Percentiles rank a stretch among this genome's conserved stretches.
Evolutionary conservation across 352 stramenopile genomes (phyloP).

Genomic region (Thalassiosira allenii): DNA sequence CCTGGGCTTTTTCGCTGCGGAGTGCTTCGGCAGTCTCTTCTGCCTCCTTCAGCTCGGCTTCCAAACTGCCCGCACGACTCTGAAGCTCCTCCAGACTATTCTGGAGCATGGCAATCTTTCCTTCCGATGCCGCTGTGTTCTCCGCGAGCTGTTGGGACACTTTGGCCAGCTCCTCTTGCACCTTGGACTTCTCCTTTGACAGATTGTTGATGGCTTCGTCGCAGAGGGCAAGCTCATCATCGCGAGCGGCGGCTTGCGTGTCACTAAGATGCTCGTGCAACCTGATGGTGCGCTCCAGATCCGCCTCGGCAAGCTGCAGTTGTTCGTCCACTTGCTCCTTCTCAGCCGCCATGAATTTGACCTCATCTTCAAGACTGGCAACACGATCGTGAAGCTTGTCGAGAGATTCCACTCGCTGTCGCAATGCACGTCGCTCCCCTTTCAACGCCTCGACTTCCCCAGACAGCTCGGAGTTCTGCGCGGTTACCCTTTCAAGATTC

Average conservation of each 20-base stretch:
- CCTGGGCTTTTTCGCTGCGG: slow-evolving; percentile 30
- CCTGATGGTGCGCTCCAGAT: neutral
- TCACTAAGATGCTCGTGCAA: neutral
- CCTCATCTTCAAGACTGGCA: neutral
- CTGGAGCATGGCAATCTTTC: slow-evolving; percentile 15
- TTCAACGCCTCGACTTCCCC: slow-evolving; percentile 19
- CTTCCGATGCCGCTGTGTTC: neutral
- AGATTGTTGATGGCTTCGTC: neutral
- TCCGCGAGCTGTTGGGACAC: neutral
- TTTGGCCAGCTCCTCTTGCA: neutral
- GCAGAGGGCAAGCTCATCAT: neutral
- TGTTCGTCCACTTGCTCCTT: neutral
- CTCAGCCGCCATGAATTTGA: neutral
- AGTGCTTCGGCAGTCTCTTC: slow-evolving; percentile 18
- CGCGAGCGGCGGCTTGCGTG: slow-evolving; percentile 29
- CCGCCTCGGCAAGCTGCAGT: neutral
- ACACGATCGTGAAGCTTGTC: neutral
- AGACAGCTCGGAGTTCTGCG: neutral
- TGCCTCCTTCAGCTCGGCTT: neutral
- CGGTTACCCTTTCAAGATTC: neutral
- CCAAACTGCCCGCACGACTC: neutral
- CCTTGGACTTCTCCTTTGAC: neutral
- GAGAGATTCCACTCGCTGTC: neutral
- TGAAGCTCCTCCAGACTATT: neutral
- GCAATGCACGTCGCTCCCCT: slow-evolving; percentile 1